Evolutionary conservation across 139 green algal species (phyloP).

Genomic region (Bryopsis sp.): DNA sequence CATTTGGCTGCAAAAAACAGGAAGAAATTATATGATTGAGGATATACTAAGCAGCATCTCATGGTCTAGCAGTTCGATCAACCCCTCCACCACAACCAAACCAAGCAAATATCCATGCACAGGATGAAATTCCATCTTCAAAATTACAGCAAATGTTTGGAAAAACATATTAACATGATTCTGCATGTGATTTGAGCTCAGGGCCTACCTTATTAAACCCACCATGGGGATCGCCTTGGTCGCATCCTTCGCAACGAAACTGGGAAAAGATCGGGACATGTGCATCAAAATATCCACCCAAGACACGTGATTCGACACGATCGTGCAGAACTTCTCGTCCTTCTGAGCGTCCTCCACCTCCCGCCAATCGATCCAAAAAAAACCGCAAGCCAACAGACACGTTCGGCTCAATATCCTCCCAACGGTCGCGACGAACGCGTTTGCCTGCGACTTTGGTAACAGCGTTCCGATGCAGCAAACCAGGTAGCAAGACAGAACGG

Average conservation of each 20-base stretch:
- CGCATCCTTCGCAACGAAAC: slow-evolving; percentile 64
- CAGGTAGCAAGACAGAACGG: slow-evolving; percentile 14
- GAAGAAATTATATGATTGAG: background rate
- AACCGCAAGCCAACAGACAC: slow-evolving; percentile 63
- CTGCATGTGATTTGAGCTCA: too few relatives aligned
- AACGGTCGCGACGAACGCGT: slow-evolving; percentile 20
- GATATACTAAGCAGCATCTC: too few relatives aligned
- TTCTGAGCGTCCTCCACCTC: background rate
- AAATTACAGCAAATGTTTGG: too few relatives aligned
- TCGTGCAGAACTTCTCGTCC: slow-evolving; percentile 20
- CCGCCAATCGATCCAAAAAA: slow-evolving; percentile 26
- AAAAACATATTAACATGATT: too few relatives aligned
- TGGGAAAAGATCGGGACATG: slow-evolving; percentile 63
- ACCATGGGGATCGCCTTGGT: slow-evolving; percentile 53
- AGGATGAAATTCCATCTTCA: too few relatives aligned
- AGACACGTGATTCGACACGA: slow-evolving; percentile 74
- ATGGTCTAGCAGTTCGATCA: too few relatives aligned
- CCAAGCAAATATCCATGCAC: too few relatives aligned
- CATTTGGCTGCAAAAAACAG: slow-evolving; percentile 12
- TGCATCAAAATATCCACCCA: slow-evolving; percentile 83
- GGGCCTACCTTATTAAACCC: slow-evolving; percentile 56
- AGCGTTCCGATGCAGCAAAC: slow-evolving; percentile 6
- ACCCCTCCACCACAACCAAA: too few relatives aligned
- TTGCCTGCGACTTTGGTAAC: background rate
- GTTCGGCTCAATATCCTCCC: slow-evolving; percentile 43